Evolutionary conservation across 192 early-diverging fungal species (phyloP).

Genomic region (Oehlia diaphana): DNA sequence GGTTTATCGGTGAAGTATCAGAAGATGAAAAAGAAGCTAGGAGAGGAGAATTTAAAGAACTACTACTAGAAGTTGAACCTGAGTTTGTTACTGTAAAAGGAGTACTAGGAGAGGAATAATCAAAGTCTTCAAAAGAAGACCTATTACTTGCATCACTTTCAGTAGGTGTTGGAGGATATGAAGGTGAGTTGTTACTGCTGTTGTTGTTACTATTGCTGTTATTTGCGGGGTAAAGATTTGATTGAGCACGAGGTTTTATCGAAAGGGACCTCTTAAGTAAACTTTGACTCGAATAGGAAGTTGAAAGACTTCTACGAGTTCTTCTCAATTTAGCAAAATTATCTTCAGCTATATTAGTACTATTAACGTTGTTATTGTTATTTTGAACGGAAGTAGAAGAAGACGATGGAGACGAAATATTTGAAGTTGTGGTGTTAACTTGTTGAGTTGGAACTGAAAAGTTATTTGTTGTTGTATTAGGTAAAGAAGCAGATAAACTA

Average conservation of each 20-base stretch:
- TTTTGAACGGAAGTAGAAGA: not conserved
- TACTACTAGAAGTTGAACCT: slow-evolving; percentile 20
- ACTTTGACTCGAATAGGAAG: slow-evolving; percentile 28
- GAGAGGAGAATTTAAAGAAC: slow-evolving; percentile 17
- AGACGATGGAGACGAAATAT: not conserved
- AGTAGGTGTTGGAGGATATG: not conserved
- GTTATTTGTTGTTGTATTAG: not conserved
- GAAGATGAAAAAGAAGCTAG: not conserved
- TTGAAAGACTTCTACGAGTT: slow-evolving; percentile 29
- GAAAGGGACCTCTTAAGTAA: slow-evolving; percentile 28
- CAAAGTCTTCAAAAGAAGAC: slow-evolving; percentile 27
- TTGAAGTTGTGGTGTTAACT: not conserved
- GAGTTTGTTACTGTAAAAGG: slow-evolving; percentile 3
- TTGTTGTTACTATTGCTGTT: not conserved
- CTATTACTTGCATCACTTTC: slow-evolving; percentile 25
- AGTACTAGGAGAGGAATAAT: slow-evolving; percentile 19
- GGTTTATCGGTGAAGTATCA: not conserved
- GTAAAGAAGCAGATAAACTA: slow-evolving; percentile 15
- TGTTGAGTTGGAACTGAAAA: not conserved
- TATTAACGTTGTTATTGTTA: not conserved
- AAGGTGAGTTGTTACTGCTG: not conserved
- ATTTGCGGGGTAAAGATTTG: slow-evolving; percentile 2
- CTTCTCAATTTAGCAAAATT: slow-evolving; percentile 18
- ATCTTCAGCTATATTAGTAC: not conserved
- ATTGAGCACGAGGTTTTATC: slow-evolving; percentile 19